Percentiles rank a stretch among this genome's conserved stretches.
phyloP scores from a whole-genome alignment of 176 grass and related monocot species.

The Avena eriantha region DNA sequence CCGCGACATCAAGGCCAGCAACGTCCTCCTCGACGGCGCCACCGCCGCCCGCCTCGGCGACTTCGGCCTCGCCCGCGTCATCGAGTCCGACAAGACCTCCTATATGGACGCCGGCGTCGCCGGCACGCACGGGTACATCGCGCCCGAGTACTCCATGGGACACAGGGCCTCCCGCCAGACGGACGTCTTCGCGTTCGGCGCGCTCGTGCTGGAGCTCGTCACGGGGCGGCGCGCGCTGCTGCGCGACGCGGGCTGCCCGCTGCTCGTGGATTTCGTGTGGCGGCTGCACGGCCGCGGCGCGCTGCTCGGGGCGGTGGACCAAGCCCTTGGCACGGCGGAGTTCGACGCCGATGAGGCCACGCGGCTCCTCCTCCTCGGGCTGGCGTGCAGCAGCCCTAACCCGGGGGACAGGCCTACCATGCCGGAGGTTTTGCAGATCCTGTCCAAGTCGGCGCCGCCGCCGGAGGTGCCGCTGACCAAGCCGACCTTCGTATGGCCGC shows the following conservation, averaged over 20 bases:
- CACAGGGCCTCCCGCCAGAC: slow-evolving; percentile 54
- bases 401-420: slow-evolving; percentile 49
- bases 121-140: slow-evolving; percentile 70
- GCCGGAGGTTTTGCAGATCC: slow-evolving; percentile 53
- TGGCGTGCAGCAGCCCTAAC: slow-evolving; percentile 66
- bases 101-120: slow-evolving; percentile 53
- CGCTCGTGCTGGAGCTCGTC: slow-evolving; percentile 64
- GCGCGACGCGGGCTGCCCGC: slow-evolving; percentile 8
- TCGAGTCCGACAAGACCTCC: slow-evolving; percentile 49
- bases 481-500: slow-evolving; percentile 56
- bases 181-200: slow-evolving; percentile 63
- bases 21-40: slow-evolving; percentile 64
- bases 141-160: slow-evolving; percentile 59
- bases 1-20: slow-evolving; percentile 74
- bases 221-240: slow-evolving; percentile 42
- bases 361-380: slow-evolving; percentile 50
- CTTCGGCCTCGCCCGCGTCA: slow-evolving; percentile 75
- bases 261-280: slow-evolving; percentile 66
- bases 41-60: slow-evolving; percentile 68
- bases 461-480: slow-evolving; percentile 48
- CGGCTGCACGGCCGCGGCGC: slow-evolving; percentile 52
- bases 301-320: slow-evolving; percentile 57
- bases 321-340: slow-evolving; percentile 19
- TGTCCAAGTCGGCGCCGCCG: slow-evolving; percentile 43
- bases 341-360: slow-evolving; percentile 46